Conservation (phyloP, 352 stramenopile species). For the Globisporangium polare region DNA sequence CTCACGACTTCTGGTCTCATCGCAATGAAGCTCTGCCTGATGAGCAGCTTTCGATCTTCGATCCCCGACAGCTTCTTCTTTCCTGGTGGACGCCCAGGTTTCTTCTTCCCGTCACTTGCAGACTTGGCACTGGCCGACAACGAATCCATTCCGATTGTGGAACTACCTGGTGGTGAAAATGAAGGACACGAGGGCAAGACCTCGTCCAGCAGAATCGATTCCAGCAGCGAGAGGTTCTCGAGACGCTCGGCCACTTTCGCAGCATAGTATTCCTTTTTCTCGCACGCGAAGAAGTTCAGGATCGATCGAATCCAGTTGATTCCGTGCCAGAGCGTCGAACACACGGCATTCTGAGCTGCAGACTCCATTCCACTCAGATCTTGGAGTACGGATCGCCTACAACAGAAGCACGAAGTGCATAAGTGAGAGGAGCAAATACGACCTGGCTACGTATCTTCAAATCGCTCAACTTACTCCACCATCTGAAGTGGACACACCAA, state of each 20-base stretch:
- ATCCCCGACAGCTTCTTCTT: constrained; percentile 10
- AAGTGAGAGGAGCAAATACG: not conserved
- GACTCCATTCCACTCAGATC: constrained; percentile 36
- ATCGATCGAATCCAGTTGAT: constrained; percentile 66
- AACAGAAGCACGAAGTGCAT: not conserved
- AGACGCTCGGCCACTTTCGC: constrained; percentile 38
- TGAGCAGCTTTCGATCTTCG: constrained; percentile 18
- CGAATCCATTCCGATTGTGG: constrained; percentile 3
- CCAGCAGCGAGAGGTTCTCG: constrained; percentile 35
- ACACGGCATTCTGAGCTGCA: constrained; percentile 36
- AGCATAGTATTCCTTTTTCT: constrained; percentile 27
- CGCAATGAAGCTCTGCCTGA: constrained; percentile 28
- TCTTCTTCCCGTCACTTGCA: constrained; percentile 20
- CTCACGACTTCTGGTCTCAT: constrained; percentile 29
- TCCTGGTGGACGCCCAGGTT: constrained; percentile 20
- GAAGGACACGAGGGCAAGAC: constrained; percentile 21
- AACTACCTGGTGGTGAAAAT: constrained; percentile 27
- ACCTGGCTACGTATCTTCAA: not conserved
- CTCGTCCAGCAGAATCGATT: constrained; percentile 37
- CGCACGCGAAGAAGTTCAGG: constrained; percentile 46
- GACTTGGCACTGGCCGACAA: constrained; percentile 3
- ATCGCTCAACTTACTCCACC: constrained; percentile 40
- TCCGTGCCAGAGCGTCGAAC: constrained; percentile 43
- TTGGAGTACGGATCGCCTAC: constrained; percentile 36
- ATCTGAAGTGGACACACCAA: constrained; percentile 54